Conservation (phyloP, 2,329 filamentous ascomycete genomes). For the Cadophora gregata region DNA sequence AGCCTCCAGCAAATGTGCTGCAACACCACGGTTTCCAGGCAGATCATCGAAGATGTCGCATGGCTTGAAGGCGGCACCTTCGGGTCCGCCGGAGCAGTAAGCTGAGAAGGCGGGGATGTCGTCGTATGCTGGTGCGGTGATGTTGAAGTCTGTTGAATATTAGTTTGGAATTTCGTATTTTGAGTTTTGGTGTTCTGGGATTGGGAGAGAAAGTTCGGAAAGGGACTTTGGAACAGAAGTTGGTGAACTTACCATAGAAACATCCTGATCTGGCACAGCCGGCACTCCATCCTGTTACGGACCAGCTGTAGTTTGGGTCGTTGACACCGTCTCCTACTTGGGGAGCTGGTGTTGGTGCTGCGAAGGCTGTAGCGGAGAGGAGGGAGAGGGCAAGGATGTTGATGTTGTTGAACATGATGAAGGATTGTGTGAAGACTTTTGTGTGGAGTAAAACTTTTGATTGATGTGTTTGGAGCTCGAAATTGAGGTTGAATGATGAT, state of each 20-base stretch:
- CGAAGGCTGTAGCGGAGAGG: conserved; percentile 21
- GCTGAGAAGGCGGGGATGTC: conserved; percentile 28
- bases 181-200: background rate
- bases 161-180: background rate
- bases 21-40: conserved; percentile 22
- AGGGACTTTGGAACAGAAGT: background rate
- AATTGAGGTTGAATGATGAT: conserved; percentile 3
- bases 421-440: background rate
- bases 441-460: too few species aligned
- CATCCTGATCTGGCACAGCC: conserved; percentile 23
- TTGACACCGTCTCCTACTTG: conserved; percentile 15
- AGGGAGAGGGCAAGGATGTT: conserved; percentile 16
- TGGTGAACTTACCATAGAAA: conserved; percentile 20
- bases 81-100: conserved; percentile 19
- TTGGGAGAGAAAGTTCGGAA: too few species aligned
- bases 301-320: conserved; percentile 21
- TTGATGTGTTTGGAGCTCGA: background rate
- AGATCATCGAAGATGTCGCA: conserved; percentile 20
- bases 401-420: conserved; percentile 12
- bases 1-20: conserved; percentile 21
- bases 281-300: conserved; percentile 26
- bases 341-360: conserved; percentile 12
- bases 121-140: conserved; percentile 19
- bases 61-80: conserved; percentile 15
- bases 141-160: conserved; percentile 25